A percentile compares a stretch with the other conserved stretches of the same genome.
Evolutionary conservation across 495 filamentous ascomycete genomes (phyloP).

Genomic region (Gamarada debralockiae): DNA sequence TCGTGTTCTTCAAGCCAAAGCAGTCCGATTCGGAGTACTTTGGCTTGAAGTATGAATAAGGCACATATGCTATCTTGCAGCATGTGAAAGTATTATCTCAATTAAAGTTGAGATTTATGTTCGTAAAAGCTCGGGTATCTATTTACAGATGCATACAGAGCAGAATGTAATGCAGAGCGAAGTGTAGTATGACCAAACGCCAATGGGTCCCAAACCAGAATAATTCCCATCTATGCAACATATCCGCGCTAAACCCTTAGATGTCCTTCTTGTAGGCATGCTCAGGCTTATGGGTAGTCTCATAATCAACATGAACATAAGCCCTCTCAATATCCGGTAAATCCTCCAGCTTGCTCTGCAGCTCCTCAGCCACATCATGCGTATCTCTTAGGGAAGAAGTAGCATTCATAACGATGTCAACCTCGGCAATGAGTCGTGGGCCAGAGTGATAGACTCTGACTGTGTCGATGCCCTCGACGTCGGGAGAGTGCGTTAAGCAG

Average conservation of each 20-base stretch:
- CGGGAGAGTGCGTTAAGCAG: conserved; percentile 84
- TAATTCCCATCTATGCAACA: background rate
- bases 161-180: too few species aligned
- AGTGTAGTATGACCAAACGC: too few species aligned
- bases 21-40: too few species aligned
- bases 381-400: conserved; percentile 65
- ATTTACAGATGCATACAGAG: too few species aligned
- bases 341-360: conserved; percentile 92
- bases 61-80: too few species aligned
- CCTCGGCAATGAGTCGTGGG: conserved; percentile 84
- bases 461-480: conserved; percentile 84
- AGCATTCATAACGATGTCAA: conserved; percentile 83
- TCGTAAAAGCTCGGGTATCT: too few species aligned
- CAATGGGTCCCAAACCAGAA: too few species aligned
- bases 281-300: conserved; percentile 94
- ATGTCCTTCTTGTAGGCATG: conserved; percentile 53
- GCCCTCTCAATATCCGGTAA: conserved; percentile 90
- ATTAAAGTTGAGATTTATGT: too few species aligned
- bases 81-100: too few species aligned
- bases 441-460: conserved; percentile 91
- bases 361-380: conserved; percentile 89
- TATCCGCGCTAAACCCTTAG: conserved; percentile 17
- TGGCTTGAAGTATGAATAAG: too few species aligned
- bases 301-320: conserved; percentile 97
- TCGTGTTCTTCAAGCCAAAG: too few species aligned